Base-by-base conservation (phyloP, 352 stramenopile species). In the Pythium chondricola region DNA sequence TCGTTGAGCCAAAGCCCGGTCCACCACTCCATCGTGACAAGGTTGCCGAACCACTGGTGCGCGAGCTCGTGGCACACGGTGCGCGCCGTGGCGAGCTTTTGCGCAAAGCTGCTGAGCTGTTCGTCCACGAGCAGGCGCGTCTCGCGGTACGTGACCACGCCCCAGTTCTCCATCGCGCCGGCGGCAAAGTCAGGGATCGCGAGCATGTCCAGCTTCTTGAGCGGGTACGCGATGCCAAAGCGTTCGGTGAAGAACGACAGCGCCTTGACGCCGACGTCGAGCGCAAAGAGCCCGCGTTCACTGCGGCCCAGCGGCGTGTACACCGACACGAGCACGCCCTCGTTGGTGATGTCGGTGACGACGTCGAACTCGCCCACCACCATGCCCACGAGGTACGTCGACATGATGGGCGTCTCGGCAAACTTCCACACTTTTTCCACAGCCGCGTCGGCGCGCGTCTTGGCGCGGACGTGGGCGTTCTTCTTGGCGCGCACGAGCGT, bases 11-110 rank as follows among this genome's bases (percentile, higher is more conserved):
- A 98, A 29, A 98, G 61, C 4, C 86, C 84, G n/a, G 89, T 93
- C 91, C 92, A 98, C 75, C 96, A 99, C 21, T 91, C 79, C 95
- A 99, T 99, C 7, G 97, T 99, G 11, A 99, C 97, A 0, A 99
- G 67, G 61, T 99, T 98, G 32, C 96, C 95, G 48, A 98, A 98
- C 80, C 76, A 89, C 50, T 98, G 95, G 74, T 99, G 97, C 0
- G 96, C 95, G 6, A 99, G 83, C 70, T 99, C 97, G 65, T 99
- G 97, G 35, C 88, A 97, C 16, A 99, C 95, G 2, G 98, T 97
- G 4, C 85, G 87, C 21, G 94, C 95, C 18, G 98, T 96, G 4
- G 63, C 67, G 38, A 71, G 68, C 53, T 86, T 85, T 43, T 87
- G 74, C 26, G 58, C 54, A 35, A 85, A 80, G 38, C 73, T 87